Percentiles rank a stretch among this genome's conserved stretches.
Conservation (phyloP, 768 basidiomycete species). For the Boletales sp. region DNA sequence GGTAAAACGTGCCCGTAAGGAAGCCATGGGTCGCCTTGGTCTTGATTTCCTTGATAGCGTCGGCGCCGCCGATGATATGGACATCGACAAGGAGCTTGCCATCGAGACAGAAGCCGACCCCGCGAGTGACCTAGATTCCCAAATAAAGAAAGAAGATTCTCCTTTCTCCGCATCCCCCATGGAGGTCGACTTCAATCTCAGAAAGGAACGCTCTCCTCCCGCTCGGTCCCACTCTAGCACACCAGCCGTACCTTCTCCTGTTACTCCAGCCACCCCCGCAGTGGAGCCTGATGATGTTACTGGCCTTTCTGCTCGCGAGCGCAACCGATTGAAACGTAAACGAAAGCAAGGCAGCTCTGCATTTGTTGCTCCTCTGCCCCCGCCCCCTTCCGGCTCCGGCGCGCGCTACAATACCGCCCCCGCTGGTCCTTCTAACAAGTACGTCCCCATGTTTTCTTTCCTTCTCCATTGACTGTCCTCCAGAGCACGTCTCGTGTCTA, state of each 20-base stretch:
- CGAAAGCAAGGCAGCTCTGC: slow-evolving; percentile 83
- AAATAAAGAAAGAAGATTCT: slow-evolving; percentile 38
- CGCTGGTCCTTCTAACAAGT: slow-evolving; percentile 59
- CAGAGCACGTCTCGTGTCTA: slow-evolving; percentile 72
- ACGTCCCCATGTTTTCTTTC: slow-evolving; percentile 15
- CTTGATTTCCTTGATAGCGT: slow-evolving; percentile 80
- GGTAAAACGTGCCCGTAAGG: slow-evolving; percentile 82
- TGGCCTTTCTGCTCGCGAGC: slow-evolving; percentile 84
- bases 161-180: slow-evolving; percentile 37
- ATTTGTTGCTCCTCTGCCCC: slow-evolving; percentile 68
- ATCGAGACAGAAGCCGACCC: slow-evolving; percentile 50
- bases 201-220: slow-evolving; percentile 40
- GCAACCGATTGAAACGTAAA: slow-evolving; percentile 92
- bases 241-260: slow-evolving; percentile 47
- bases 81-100: slow-evolving; percentile 78
- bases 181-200: slow-evolving; percentile 40
- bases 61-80: slow-evolving; percentile 73
- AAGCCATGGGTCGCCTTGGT: slow-evolving; percentile 84
- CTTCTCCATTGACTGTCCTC: slow-evolving; percentile 1
- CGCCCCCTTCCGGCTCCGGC: slow-evolving; percentile 54
- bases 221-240: slow-evolving; percentile 43
- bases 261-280: slow-evolving; percentile 36
- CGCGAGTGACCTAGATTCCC: slow-evolving; percentile 39
- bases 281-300: slow-evolving; percentile 41
- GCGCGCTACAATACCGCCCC: slow-evolving; percentile 62